Evolutionary conservation across 768 basidiomycete species (phyloP), one percentile per base, ranked within the genome.

Genomic region (Suillus occidentalis): DNA sequence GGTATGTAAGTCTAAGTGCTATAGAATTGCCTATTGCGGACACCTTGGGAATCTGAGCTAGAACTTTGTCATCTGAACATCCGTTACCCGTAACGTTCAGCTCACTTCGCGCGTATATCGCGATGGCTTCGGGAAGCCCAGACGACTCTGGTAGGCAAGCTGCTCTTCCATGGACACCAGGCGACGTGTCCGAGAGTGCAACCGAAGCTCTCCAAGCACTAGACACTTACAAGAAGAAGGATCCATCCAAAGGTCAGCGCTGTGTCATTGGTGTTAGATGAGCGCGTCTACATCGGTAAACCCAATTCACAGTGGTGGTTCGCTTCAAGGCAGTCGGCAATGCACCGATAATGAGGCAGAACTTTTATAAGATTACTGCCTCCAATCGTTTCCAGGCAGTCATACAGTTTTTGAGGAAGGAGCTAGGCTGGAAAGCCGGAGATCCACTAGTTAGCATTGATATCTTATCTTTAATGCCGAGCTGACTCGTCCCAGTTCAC

Each of bases 321-420:
- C 89, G 95, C 52, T 99, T 99, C 86, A 96, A 96, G 75, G 95
- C 97, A 2, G 92, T 97, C 12, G 97, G 97, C 55, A 96, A 97
- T 71, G 97, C 96, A 1, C 97, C 97, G 0, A 95, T 99, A 72
- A 97, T 99, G 96, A 96, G 92, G 79, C 94, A 97, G 79, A 98
- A 97, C 80, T 92, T 96, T 71, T 98, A 95, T 87, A 97, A 96
- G 83, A 96, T 98, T 72, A 95, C 95, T 0, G 92, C 95, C 14
- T 89, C 91, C 47, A 95, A 97, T 75, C 85, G 91, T 62, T 99
- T 98, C 71, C 95, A 97, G 75, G 92, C 94, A 9, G 96, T 99
- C 63, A 95, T 97, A 49, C 89, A 93, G 72, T 97, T 99, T 76
- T 74, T 99, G 77, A 79, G 96, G 68, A 93, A 88, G 72, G 95